Percentiles rank a stretch among this genome's conserved stretches.
These are phyloP conservation scores for Ceratocystis diversiconidia DNA, from an alignment of 2,329 filamentous ascomycete genomes.

Conservation along the genomic window DNA sequence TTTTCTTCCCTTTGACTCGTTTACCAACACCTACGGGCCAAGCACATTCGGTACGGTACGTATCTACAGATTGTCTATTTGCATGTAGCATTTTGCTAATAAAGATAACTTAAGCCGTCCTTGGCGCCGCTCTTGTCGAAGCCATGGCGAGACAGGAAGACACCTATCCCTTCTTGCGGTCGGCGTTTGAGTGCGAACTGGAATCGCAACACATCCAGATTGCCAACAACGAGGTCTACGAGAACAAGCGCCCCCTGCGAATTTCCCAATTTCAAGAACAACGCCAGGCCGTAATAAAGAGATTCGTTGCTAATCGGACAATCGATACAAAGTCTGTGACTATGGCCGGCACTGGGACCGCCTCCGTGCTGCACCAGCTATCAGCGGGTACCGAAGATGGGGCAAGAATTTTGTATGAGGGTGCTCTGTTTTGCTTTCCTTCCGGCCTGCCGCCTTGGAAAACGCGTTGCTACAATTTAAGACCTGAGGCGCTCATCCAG, in stretches of 20 bases:
- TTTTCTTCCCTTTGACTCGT: too few relatives aligned
- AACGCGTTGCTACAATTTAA: not conserved
- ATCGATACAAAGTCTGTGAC: not conserved
- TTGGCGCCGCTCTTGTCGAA: not conserved
- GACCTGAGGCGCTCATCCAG: not conserved
- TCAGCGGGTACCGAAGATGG: not conserved
- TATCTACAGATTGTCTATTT: not conserved
- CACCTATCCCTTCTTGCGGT: not conserved
- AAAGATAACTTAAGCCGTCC: not conserved
- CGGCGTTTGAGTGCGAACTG: not conserved
- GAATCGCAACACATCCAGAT: not conserved
- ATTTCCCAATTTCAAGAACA: not conserved
- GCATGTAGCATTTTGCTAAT: not conserved
- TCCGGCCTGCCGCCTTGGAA: not conserved
- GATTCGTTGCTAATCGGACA: not conserved
- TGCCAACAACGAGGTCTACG: not conserved
- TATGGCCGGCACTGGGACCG: not conserved
- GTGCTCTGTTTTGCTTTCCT: not conserved
- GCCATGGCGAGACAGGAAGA: not conserved
- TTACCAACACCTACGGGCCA: too few relatives aligned
- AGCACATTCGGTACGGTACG: not conserved
- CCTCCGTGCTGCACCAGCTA: not conserved
- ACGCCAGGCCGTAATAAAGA: not conserved
- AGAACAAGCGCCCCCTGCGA: not conserved
- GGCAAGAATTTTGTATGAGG: not conserved